A percentile compares a stretch with the other conserved stretches of the same genome.
phyloP scores from a whole-genome alignment of 257 asterid species.

The Fraxinus americana region DNA sequence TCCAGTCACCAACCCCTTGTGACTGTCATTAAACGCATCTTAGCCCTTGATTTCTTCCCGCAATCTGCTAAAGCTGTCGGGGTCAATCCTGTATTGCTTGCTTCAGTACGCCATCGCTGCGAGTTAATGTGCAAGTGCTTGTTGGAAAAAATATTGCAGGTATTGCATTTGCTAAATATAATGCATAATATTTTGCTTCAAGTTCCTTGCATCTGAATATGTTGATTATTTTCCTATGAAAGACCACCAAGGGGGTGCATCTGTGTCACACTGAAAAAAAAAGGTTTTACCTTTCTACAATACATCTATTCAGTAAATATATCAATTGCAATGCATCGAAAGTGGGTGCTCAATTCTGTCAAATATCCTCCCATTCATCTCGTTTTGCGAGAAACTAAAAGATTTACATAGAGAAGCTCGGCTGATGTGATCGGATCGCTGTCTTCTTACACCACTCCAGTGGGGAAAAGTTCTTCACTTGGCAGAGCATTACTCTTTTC shows the following conservation, averaged over 20 bases:
- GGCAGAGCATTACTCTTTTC: constrained; percentile 8
- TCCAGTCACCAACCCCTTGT: constrained; percentile 77
- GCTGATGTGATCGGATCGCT: constrained; percentile 13
- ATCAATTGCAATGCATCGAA: constrained; percentile 5
- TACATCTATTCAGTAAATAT: constrained; percentile 9
- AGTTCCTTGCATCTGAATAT: constrained; percentile 20
- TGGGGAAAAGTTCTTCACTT: background rate
- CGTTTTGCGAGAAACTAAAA: background rate
- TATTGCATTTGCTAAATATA: constrained; percentile 34
- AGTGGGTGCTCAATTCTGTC: constrained; percentile 22
- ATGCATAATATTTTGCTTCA: constrained; percentile 23
- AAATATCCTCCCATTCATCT: constrained; percentile 18
- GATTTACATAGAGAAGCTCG: constrained; percentile 17
- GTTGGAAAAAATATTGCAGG: constrained; percentile 92
- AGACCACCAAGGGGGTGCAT: constrained; percentile 17
- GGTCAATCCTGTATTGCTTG: constrained; percentile 83
- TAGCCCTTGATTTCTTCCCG: constrained; percentile 93
- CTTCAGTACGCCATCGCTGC: constrained; percentile 95
- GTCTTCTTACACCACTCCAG: constrained; percentile 7
- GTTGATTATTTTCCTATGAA: constrained; percentile 5
- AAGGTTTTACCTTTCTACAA: constrained; percentile 4
- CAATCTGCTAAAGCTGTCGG: constrained; percentile 98
- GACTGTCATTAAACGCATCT: constrained; percentile 72
- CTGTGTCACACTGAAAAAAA: background rate
- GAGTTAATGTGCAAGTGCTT: constrained; percentile 98